A percentile compares a stretch with the other conserved stretches of the same genome.
Evolutionary conservation across 179 eudicot species (phyloP).

Genomic region (Beta lomatogona): DNA sequence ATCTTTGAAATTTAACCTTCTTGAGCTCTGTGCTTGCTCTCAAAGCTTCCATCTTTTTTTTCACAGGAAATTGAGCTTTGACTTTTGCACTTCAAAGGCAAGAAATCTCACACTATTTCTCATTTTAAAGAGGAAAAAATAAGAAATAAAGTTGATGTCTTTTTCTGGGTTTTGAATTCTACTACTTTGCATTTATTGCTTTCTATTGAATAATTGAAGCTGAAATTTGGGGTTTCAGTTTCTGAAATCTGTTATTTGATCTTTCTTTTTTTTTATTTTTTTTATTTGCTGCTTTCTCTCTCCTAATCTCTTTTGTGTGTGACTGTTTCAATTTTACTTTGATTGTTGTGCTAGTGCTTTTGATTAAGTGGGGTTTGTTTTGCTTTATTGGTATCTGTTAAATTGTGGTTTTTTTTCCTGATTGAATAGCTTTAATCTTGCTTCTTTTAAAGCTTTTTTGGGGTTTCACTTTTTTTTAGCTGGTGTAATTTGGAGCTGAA

Average conservation of each 20-base stretch:
- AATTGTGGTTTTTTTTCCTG: constrained; percentile 23
- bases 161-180: constrained; percentile 20
- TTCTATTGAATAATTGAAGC: constrained; percentile 15
- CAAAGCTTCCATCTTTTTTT: constrained; percentile 1
- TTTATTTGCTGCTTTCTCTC: too few species aligned
- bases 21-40: constrained; percentile 31
- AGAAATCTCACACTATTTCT: neutral
- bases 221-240: constrained; percentile 1
- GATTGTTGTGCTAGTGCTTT: constrained; percentile 33
- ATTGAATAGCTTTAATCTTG: neutral
- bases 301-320: neutral
- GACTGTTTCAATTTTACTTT: neutral
- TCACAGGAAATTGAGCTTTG: constrained; percentile 26
- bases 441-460: constrained; percentile 4
- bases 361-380: constrained; percentile 22
- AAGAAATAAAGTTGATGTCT: neutral
- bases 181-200: constrained; percentile 20
- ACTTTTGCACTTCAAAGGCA: constrained; percentile 25
- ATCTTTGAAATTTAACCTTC: constrained; percentile 22
- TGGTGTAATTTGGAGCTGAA: constrained; percentile 27
- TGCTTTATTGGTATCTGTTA: constrained; percentile 32
- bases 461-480: constrained; percentile 5
- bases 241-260: constrained; percentile 25
- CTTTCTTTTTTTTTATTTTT: constrained; percentile 25
- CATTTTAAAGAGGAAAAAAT: constrained; percentile 11